phyloP scores from a whole-genome alignment of 352 stramenopile genomes.

The Peronospora farinosa region DNA sequence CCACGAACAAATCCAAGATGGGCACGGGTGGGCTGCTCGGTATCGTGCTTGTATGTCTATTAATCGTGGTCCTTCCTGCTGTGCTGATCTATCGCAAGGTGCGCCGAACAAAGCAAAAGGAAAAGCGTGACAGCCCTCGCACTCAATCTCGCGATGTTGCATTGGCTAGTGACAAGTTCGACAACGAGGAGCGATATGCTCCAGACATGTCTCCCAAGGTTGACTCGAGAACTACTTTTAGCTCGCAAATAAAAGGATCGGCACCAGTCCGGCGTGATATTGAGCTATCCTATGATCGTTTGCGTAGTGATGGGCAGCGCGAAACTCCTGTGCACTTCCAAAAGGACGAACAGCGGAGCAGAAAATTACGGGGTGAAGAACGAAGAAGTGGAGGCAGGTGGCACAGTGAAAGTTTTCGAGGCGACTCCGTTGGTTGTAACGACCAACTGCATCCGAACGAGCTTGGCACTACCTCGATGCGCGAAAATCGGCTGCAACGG shows the following conservation, averaged over 20 bases:
- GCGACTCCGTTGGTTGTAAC: slow-evolving; percentile 9
- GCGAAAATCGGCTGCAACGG: slow-evolving; percentile 15
- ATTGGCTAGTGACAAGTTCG: slow-evolving; percentile 27
- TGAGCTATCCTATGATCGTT: slow-evolving; percentile 16
- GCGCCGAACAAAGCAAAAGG: slow-evolving; percentile 16
- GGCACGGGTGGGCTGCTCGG: slow-evolving; percentile 22
- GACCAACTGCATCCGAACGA: slow-evolving; percentile 17
- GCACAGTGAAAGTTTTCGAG: slow-evolving; percentile 15
- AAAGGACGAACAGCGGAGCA: slow-evolving; percentile 17
- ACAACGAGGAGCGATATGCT: slow-evolving; percentile 23
- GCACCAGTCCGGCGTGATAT: slow-evolving; percentile 20
- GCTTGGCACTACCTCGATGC: slow-evolving; percentile 12
- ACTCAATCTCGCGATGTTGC: slow-evolving; percentile 12
- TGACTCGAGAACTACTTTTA: slow-evolving; percentile 17
- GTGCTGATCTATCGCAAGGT: slow-evolving; percentile 26
- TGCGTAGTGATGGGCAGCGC: slow-evolving; percentile 13
- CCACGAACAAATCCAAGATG: slow-evolving; percentile 18
- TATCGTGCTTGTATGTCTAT: slow-evolving; percentile 26
- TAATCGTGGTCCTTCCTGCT: slow-evolving; percentile 24
- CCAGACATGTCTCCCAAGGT: slow-evolving; percentile 24
- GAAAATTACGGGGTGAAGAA: slow-evolving; percentile 5
- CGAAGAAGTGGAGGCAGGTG: slow-evolving; percentile 9
- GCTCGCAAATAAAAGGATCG: slow-evolving; percentile 16
- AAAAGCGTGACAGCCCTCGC: slow-evolving; percentile 7
- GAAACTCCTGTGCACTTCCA: slow-evolving; percentile 5